Base-by-base conservation (phyloP, 2,329 filamentous ascomycete species). In the Thielaviopsis populi region DNA sequence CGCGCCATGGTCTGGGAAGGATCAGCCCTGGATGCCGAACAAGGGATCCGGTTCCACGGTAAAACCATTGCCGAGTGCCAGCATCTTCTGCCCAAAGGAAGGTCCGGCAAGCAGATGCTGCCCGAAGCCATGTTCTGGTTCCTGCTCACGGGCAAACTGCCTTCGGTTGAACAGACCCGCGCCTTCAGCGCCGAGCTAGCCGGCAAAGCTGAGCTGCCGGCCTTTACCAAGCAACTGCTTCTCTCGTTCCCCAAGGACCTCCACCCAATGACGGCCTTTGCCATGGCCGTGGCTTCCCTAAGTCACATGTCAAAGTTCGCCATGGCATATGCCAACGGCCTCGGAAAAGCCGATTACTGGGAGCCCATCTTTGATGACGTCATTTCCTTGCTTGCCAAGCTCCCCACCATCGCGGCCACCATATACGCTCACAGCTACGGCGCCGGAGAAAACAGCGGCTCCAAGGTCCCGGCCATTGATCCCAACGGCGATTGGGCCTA, bases 41-140 rank as follows among this genome's bases (percentile, higher is more conserved):
- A 97, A 78, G 94, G 94, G 66, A 99, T 99, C 73, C 89, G 92
- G 68, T 99, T 99, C 81, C 94, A 97, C 74, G 94, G 94, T 73
- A 88, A 87, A 71, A 96, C 91, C 68, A 99, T 99, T 80, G 95
- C 95, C 78, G 92, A 99, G 73, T 99, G 94, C 79, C 94, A 97
- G 74, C 83, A 86, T 69, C 87, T 91, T 74, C 84, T 97, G 17
- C 91, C 94, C 73, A 97, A 96, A 80, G 94, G 92, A 69, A 90
- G 83, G 66, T 84, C 88, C 2, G 90, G 92, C 70, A 95, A 90
- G 5, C 92, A 97, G 78, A 99, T 97, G 94, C 83, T 97, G 13
- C 94, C 94, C 59, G 94, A 99, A 77, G 86, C 92, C 75, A 99
- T 99, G 94, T 99, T 99, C 82, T 99, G 94, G 94, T 84, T 97